Conservation (phyloP, 192 early-diverging fungal genomes). For the Dispira simplex region DNA sequence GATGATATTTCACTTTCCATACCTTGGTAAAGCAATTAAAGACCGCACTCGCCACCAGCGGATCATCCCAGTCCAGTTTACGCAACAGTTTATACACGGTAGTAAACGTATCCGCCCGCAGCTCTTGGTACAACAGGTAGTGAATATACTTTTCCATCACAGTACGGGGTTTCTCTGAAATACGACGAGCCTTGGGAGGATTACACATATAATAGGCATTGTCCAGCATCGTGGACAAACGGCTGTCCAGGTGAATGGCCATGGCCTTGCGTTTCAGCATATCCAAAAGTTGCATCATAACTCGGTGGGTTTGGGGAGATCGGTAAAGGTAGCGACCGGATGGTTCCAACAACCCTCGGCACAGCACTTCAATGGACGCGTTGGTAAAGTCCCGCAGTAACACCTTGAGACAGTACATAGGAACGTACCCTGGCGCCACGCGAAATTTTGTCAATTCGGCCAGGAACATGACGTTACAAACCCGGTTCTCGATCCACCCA, state of each 20-base stretch:
- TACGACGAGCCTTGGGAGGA: slow-evolving; percentile 47
- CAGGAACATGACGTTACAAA: slow-evolving; percentile 66
- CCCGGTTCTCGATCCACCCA: slow-evolving; percentile 18
- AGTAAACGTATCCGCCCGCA: slow-evolving; percentile 54
- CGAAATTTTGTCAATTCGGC: slow-evolving; percentile 90
- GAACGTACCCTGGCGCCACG: slow-evolving; percentile 60
- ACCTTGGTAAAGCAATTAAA: slow-evolving; percentile 72
- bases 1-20: slow-evolving; percentile 87
- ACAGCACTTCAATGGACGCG: slow-evolving; percentile 74
- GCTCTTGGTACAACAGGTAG: slow-evolving; percentile 74
- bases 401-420: slow-evolving; percentile 73
- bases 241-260: slow-evolving; percentile 68
- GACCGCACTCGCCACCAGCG: slow-evolving; percentile 35
- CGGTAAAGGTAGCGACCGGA: slow-evolving; percentile 81
- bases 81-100: slow-evolving; percentile 51
- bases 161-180: slow-evolving; percentile 46
- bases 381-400: slow-evolving; percentile 73
- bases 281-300: slow-evolving; percentile 56
- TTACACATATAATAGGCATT: slow-evolving; percentile 86
- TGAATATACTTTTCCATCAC: slow-evolving; percentile 79
- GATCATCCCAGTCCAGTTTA: slow-evolving; percentile 76
- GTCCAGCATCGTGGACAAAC: slow-evolving; percentile 77
- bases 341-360: slow-evolving; percentile 62
- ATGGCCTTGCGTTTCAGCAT: slow-evolving; percentile 85
- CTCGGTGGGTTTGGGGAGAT: slow-evolving; percentile 50